These are phyloP conservation scores for Coemansia sp. DNA, from an alignment of 192 early-diverging fungal genomes.

Conservation along the genomic window DNA sequence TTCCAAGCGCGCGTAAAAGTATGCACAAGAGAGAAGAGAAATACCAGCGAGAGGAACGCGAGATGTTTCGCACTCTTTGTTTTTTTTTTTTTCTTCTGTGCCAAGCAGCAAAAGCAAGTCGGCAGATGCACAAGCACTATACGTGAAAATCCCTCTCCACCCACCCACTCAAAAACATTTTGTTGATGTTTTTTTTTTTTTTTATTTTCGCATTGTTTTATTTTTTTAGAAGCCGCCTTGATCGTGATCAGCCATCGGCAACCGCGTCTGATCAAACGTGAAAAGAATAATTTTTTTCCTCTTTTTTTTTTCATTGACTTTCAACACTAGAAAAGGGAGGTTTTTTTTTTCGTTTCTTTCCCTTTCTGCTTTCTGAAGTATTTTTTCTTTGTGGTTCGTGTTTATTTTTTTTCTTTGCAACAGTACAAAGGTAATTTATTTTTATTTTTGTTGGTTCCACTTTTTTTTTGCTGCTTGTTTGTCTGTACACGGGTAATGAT, in stretches of 20 bases:
- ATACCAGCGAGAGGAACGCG: background rate
- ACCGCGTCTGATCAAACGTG: background rate
- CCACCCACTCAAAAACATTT: too few relatives aligned
- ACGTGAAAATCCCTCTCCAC: background rate
- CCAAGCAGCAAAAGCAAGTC: too few relatives aligned
- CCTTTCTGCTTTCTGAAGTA: background rate
- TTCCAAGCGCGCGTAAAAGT: background rate
- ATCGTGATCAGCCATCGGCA: background rate
- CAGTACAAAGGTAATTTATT: slow-evolving; percentile 14
- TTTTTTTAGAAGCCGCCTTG: slow-evolving; percentile 9
- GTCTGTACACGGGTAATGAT: slow-evolving; percentile 24
- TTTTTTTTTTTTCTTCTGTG: too few relatives aligned
- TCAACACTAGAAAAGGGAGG: too few relatives aligned
- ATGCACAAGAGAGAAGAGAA: background rate
- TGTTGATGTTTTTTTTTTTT: too few relatives aligned
- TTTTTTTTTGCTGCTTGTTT: background rate
- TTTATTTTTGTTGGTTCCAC: background rate
- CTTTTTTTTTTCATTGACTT: background rate
- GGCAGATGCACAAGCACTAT: background rate
- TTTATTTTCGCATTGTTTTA: background rate
- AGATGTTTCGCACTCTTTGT: too few relatives aligned
- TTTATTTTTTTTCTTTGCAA: background rate
- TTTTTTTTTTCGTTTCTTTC: background rate
- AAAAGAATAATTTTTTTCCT: background rate
- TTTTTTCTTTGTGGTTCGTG: background rate